Evolutionary conservation across 2,329 filamentous ascomycete genomes (phyloP).

Genomic region (Penicillium sp.): DNA sequence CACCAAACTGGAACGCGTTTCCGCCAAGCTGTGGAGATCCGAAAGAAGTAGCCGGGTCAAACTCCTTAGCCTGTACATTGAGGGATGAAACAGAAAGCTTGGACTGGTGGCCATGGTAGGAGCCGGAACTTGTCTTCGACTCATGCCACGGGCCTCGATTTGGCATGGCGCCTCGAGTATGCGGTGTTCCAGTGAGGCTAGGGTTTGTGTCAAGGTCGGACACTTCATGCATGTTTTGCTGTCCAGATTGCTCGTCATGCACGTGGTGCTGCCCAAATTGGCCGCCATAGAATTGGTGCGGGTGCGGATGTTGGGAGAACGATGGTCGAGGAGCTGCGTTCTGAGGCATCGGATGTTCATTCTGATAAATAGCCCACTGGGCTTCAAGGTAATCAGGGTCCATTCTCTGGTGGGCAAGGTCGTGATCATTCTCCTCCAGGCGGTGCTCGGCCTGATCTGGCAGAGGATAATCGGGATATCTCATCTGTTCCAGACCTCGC

Average conservation of each 20-base stretch:
- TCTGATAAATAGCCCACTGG: conserved; percentile 31
- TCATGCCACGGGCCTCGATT: conserved; percentile 34
- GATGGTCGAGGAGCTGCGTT: conserved; percentile 18
- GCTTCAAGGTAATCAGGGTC: conserved; percentile 23
- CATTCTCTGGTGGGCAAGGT: conserved; percentile 26
- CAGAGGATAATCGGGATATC: conserved; percentile 71
- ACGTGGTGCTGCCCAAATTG: conserved; percentile 28
- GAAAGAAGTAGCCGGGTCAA: conserved; percentile 58
- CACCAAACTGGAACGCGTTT: conserved; percentile 41
- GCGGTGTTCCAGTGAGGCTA: conserved; percentile 63
- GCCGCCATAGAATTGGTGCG: conserved; percentile 34
- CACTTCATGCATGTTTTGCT: conserved; percentile 45
- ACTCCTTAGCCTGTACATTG: conserved; percentile 84
- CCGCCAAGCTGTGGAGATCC: conserved; percentile 44
- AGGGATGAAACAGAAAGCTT: conserved; percentile 70
- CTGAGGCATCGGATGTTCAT: conserved; percentile 23
- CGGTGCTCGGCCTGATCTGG: conserved; percentile 75
- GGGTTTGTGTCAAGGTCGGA: conserved; percentile 70
- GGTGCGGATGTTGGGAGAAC: conserved; percentile 30
- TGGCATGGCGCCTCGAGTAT: conserved; percentile 25
- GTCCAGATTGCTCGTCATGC: conserved; percentile 34
- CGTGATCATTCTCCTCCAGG: conserved; percentile 67
- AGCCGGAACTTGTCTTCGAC: conserved; percentile 22
- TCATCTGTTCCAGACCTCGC: conserved; percentile 63
- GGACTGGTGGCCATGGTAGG: conserved; percentile 50